Evolutionary conservation across 305 asterid genomes (phyloP).

Genomic region (Fraxinus platypoda): DNA sequence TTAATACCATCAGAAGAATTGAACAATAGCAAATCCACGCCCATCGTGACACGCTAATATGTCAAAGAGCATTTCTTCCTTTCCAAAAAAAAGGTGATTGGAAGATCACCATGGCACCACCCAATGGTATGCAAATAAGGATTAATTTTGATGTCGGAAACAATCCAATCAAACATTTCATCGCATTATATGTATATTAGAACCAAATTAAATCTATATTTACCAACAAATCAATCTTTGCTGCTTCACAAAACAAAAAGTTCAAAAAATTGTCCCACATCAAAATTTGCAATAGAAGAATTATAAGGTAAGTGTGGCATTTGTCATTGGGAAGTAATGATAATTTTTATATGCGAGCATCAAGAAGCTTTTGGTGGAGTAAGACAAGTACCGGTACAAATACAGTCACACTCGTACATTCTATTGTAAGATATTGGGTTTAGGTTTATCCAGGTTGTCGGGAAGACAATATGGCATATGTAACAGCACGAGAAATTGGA

Average conservation of each 20-base stretch:
- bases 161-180: not conserved
- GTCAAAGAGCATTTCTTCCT: not conserved
- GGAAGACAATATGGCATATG: not conserved
- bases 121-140: not conserved
- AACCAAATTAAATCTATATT: not conserved
- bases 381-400: not conserved
- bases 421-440: not conserved
- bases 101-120: not conserved
- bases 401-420: not conserved
- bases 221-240: not conserved
- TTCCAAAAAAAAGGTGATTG: not conserved
- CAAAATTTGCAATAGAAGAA: not conserved
- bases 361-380: not conserved
- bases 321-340: not conserved
- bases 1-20: slow-evolving; percentile 16
- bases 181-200: not conserved
- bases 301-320: not conserved
- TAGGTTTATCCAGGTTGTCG: not conserved
- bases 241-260: not conserved
- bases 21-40: not conserved
- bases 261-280: not conserved
- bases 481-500: not conserved
- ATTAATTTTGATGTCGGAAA: not conserved
- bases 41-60: not conserved
- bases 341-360: not conserved